Evolutionary conservation across 1,139 yeast species (phyloP).

Genomic region (Scheffersomyces lignicola): DNA sequence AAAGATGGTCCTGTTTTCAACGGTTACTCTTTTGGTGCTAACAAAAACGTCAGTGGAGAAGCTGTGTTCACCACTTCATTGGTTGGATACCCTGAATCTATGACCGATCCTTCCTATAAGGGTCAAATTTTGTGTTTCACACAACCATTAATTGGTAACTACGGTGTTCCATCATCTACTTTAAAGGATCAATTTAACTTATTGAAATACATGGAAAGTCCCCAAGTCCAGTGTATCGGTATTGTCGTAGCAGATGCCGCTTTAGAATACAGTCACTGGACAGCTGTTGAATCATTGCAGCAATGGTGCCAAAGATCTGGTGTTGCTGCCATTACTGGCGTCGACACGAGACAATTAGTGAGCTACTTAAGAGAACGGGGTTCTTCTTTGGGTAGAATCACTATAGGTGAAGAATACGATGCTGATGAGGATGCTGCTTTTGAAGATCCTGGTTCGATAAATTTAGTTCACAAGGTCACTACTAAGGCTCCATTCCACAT

Average conservation of each 20-base stretch:
- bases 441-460: slow-evolving; percentile 87
- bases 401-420: slow-evolving; percentile 87
- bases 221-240: slow-evolving; percentile 90
- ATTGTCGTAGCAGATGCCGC: slow-evolving; percentile 96
- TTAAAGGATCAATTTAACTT: slow-evolving; percentile 80
- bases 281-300: slow-evolving; percentile 92
- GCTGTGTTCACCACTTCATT: slow-evolving; percentile 96
- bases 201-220: slow-evolving; percentile 88
- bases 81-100: slow-evolving; percentile 96
- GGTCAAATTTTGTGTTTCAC: slow-evolving; percentile 98
- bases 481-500: slow-evolving; percentile 95
- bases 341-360: slow-evolving; percentile 93
- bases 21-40: slow-evolving; percentile 94
- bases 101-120: slow-evolving; percentile 97
- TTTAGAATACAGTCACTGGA: slow-evolving; percentile 95
- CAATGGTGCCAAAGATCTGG: slow-evolving; percentile 97
- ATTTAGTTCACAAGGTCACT: slow-evolving; percentile 89
- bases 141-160: slow-evolving; percentile 95
- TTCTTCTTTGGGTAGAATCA: slow-evolving; percentile 85
- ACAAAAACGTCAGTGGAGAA: slow-evolving; percentile 89
- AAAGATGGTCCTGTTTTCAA: slow-evolving; percentile 92
- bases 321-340: slow-evolving; percentile 95
- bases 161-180: slow-evolving; percentile 90
- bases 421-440: slow-evolving; percentile 92
- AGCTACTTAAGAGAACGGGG: slow-evolving; percentile 93